Evolutionary conservation across 1,284 basidiomycete genomes (phyloP).

Genomic region (Trichosporon sp.): DNA sequence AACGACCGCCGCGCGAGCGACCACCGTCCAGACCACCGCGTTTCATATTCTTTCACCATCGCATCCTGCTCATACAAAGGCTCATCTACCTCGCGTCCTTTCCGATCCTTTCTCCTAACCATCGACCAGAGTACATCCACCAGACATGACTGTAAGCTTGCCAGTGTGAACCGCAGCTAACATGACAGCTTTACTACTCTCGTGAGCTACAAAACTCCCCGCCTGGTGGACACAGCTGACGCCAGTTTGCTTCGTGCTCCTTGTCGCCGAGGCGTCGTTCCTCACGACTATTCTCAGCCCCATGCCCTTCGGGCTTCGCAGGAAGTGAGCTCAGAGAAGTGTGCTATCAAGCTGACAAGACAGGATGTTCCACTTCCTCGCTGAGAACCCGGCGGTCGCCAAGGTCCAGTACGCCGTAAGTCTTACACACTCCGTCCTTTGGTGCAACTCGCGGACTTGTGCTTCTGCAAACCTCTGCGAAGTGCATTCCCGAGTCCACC

Average conservation of each 20-base stretch:
- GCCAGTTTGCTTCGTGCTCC: constrained; percentile 55
- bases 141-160: constrained; percentile 34
- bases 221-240: constrained; percentile 17
- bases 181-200: constrained; percentile 51
- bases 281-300: constrained; percentile 55
- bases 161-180: not conserved
- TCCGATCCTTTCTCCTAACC: constrained; percentile 1
- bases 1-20: not conserved
- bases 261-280: constrained; percentile 53
- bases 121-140: not conserved
- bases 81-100: too few species aligned
- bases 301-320: constrained; percentile 56
- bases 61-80: not conserved
- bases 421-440: not conserved
- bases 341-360: not conserved
- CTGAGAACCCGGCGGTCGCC: constrained; percentile 58
- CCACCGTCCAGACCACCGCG: not conserved
- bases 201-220: constrained; percentile 28
- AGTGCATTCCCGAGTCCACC: not conserved
- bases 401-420: constrained; percentile 61
- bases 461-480: not conserved
- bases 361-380: constrained; percentile 57
- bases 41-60: constrained; percentile 3
- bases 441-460: not conserved
- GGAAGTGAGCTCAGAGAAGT: constrained; percentile 45